Percentiles rank a stretch among this genome's conserved stretches.
These are phyloP conservation scores for Xerocomellus amylosporus DNA, from an alignment of 768 basidiomycete genomes.

Conservation along the genomic window DNA sequence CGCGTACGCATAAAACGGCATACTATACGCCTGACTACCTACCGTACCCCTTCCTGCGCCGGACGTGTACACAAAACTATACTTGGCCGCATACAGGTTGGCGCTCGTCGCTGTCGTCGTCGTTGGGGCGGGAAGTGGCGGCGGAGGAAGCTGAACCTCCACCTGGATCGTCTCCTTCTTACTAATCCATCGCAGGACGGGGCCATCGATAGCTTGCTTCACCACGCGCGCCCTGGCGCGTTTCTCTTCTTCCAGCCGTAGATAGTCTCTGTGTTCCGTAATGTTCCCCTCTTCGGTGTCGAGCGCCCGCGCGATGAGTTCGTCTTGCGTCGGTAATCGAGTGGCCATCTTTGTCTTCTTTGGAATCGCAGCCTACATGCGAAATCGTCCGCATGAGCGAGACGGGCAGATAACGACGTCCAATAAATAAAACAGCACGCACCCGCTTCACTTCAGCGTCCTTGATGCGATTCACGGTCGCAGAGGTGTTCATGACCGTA, in stretches of 20 bases:
- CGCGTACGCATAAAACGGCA: conserved; percentile 28
- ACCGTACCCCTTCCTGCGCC: neutral
- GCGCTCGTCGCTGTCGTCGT: conserved; percentile 14
- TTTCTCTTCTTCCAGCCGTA: conserved; percentile 79
- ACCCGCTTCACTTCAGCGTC: conserved; percentile 64
- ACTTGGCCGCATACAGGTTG: conserved; percentile 15
- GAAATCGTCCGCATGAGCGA: neutral
- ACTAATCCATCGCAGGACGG: conserved; percentile 71
- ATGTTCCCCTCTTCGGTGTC: conserved; percentile 88
- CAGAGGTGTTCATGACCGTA: conserved; percentile 69
- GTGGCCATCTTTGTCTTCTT: conserved; percentile 57
- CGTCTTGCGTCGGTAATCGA: conserved; percentile 69
- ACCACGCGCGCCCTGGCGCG: conserved; percentile 61
- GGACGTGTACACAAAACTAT: conserved; percentile 21
- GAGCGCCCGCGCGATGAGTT: conserved; percentile 77
- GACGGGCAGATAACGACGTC: neutral
- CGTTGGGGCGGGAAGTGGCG: conserved; percentile 1
- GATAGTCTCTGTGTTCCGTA: conserved; percentile 73
- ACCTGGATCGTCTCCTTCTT: conserved; percentile 57
- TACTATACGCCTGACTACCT: conserved; percentile 23
- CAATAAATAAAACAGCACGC: conserved; percentile 7
- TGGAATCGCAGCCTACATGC: conserved; percentile 51
- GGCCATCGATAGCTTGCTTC: conserved; percentile 60
- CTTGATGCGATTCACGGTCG: conserved; percentile 62
- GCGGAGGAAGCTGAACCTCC: conserved; percentile 19